phyloP scores from a whole-genome alignment of 257 asterid species.

The Thymus mandschuricus region DNA sequence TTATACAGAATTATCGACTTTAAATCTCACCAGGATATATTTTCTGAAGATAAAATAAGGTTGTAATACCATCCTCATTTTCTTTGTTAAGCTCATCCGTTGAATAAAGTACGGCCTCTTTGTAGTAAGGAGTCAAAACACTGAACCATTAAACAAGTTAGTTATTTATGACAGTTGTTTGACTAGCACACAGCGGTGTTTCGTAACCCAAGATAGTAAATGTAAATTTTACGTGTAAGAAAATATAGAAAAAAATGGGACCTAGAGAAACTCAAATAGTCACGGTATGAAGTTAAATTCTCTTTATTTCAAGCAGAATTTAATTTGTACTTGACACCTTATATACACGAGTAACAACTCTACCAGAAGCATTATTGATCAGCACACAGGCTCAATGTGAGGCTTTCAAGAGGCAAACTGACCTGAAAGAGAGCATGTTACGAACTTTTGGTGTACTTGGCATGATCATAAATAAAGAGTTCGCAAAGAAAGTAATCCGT shows the following conservation, averaged over 20 bases:
- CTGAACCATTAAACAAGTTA: slow-evolving; percentile 45
- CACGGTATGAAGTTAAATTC: neutral
- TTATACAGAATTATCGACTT: slow-evolving; percentile 26
- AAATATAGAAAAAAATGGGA: slow-evolving; percentile 4
- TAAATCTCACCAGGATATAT: slow-evolving; percentile 88
- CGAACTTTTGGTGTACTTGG: slow-evolving; percentile 96
- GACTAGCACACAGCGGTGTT: neutral
- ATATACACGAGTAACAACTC: slow-evolving; percentile 20
- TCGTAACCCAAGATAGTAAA: slow-evolving; percentile 2
- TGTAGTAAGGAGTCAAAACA: slow-evolving; percentile 91
- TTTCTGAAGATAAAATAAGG: slow-evolving; percentile 85
- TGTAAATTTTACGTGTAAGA: slow-evolving; percentile 8
- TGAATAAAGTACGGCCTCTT: slow-evolving; percentile 90
- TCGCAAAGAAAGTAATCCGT: slow-evolving; percentile 90
- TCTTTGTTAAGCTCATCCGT: slow-evolving; percentile 82
- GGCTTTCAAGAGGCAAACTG: slow-evolving; percentile 40
- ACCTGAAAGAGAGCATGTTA: slow-evolving; percentile 97
- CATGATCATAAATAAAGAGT: slow-evolving; percentile 95
- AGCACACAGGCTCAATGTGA: slow-evolving; percentile 27
- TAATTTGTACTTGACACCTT: slow-evolving; percentile 1
- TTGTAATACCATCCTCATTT: slow-evolving; percentile 96
- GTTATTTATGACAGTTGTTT: slow-evolving; percentile 15
- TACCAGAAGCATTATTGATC: slow-evolving; percentile 25
- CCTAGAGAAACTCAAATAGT: slow-evolving; percentile 5
- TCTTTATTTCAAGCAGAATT: neutral